These are phyloP conservation scores for Umbelopsis isabellina DNA, from an alignment of 192 early-diverging fungal species.

Conservation along the genomic window DNA sequence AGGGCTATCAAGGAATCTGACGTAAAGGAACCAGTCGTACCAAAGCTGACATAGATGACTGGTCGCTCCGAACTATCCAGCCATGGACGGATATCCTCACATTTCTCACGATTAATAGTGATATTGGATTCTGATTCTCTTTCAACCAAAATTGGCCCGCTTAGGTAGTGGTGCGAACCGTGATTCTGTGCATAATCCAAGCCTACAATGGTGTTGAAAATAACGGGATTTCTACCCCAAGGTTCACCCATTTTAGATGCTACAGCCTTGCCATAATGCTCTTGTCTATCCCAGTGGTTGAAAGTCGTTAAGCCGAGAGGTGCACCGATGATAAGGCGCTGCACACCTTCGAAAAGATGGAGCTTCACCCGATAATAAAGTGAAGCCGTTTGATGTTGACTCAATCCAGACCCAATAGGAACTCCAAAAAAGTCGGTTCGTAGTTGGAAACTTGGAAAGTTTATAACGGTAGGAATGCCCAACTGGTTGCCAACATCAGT, in stretches of 20 bases:
- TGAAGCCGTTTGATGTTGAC: neutral
- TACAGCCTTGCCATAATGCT: neutral
- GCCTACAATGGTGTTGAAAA: neutral
- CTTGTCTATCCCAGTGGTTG: conserved; percentile 3
- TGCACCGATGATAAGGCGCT: neutral
- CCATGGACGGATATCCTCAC: conserved; percentile 17
- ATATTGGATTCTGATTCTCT: neutral
- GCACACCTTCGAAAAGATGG: neutral
- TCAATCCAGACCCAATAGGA: neutral
- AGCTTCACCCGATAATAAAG: neutral
- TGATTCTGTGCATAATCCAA: neutral
- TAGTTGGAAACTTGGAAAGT: conserved; percentile 4
- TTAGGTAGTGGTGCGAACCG: neutral
- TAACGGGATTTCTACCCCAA: neutral
- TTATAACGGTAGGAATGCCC: neutral
- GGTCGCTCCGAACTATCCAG: neutral
- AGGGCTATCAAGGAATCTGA: neutral
- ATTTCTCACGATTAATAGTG: conserved; percentile 10
- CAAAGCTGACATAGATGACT: conserved; percentile 14
- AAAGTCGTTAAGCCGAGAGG: neutral
- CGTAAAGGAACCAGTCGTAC: conserved; percentile 12
- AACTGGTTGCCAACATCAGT: conserved; percentile 7
- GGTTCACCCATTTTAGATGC: neutral
- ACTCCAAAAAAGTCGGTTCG: neutral
- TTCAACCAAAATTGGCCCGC: conserved; percentile 6